Base-by-base conservation (phyloP, 441 rosid species). In the Croton setiger region DNA sequence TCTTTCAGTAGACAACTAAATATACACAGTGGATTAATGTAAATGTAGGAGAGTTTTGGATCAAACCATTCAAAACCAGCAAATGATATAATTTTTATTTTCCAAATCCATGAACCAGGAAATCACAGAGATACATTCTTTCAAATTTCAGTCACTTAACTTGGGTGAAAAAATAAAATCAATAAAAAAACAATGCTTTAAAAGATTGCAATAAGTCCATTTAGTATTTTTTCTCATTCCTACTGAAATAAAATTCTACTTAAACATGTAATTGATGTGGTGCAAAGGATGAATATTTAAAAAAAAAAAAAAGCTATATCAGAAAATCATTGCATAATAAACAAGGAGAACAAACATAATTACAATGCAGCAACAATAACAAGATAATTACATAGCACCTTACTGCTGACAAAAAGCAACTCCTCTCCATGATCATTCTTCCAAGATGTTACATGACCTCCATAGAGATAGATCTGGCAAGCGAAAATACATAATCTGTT, bases 371-470 rank as follows among this genome's bases (percentile, higher is more conserved):
- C 2, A 36, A 12, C 20, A 60, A 27, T 14, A 51, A 60, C n/a
- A 20, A 21, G 41, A 47, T 61, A 21, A 45, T 56, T 47, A 60
- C 31, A 36, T 39, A 52, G 44, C 71, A 93, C 98, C 97, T 93
- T 93, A 60, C 79, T 66, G 68, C 98, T 89, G 17, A 82, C 78
- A 76, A 93, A 93, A 70, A 93, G 72, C 75, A 91, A 71, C 78
- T 93, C 97, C 78, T 93, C 98, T 37, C 91, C 87, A 20, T 78
- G 79, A 33, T 87, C 93, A 58, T 86, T 89, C 79, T 75, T 93
- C 98, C 98, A 93, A 5, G 98, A 93, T 66, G 93, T 90, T 69
- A 91, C 93, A 64, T 93, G 98, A 56, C 90, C 98, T 63, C 98
- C 97, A 63, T 93, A 90, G 72, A 91, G 79, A 78, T 95, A 88